Base-by-base conservation (phyloP, 345 rosid genomes). In the Durio zibethinus region DNA sequence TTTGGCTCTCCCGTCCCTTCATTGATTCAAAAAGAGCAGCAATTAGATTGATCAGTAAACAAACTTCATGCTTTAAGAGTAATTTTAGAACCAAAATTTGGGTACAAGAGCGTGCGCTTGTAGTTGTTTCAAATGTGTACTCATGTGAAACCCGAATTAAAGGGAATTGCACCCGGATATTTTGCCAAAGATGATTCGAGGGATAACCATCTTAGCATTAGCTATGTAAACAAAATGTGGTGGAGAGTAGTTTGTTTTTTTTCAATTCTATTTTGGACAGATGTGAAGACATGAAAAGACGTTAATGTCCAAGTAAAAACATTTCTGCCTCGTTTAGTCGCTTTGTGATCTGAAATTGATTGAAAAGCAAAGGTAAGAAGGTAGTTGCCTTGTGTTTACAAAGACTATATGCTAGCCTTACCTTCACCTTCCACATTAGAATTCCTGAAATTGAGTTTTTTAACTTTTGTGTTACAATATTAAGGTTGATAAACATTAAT, bases 1-100 rank as follows among this genome's bases (percentile, higher is more conserved):
- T 85, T 93, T 29, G 95, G 87, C 75, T 76, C 87, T 52, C 88
- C 93, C 33, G 94, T 89, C 78, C 83, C 98, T 94, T 4, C 10
- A 72, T n/a, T 2, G 23, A 54, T 42, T 15, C 9, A 50, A 7
- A 48, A 12, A 31, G 4, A 70, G 14, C 61, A 69, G 38, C 18
- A 12, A 21, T 38, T 21, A 66, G 18, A 10, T 20, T 21, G 4
- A 2, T 5, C 4, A 25, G 9, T 12, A 27, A 38, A 10, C 64
- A 57, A 54, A 54, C 5, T 23, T 8, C 29, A 57, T 23, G 5
- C 64, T 25, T 59, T 27, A 43, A 16, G 7, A 18, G 14, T 38
- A 29, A 68, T 43, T 42, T 42, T 21, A 23, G 18, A 25, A 31
- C 12, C 11, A 20, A 20, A 36, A 29, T 4, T 12, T 0, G 36